Evolutionary conservation across 495 filamentous ascomycete genomes (phyloP).

Genomic region (Friedmanniomyces simplex): DNA sequence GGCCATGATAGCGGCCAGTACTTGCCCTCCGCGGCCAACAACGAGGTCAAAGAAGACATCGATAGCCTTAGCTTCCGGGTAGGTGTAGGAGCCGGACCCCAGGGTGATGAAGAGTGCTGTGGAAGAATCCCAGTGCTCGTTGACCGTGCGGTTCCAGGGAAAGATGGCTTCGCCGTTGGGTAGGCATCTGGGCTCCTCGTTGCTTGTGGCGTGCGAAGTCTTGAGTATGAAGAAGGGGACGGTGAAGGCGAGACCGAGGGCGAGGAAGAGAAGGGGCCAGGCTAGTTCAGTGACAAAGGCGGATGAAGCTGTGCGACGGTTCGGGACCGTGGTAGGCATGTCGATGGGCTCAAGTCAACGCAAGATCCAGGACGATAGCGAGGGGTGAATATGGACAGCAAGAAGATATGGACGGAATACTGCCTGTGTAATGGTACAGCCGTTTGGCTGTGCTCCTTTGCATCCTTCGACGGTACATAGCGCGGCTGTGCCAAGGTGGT

Average conservation of each 20-base stretch:
- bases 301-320: not conserved
- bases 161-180: not conserved
- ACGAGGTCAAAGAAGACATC: not conserved
- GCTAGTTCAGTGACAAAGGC: not conserved
- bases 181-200: not conserved
- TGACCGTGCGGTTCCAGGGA: not conserved
- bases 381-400: no score
- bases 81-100: not conserved
- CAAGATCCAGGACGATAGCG: not conserved
- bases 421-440: no score
- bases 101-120: conserved; percentile 1
- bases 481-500: no score
- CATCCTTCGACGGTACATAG: no score
- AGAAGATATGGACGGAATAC: no score
- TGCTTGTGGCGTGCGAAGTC: not conserved
- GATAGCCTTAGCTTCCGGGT: conserved; percentile 5
- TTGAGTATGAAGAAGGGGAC: not conserved
- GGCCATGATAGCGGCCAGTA: not conserved
- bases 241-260: not conserved
- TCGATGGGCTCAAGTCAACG: no score
- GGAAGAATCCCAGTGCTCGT: not conserved
- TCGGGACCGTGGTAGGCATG: not conserved
- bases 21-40: conserved; percentile 1
- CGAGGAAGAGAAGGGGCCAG: not conserved
- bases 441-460: no score